A percentile compares a stretch with the other conserved stretches of the same genome.
Conservation (phyloP, 257 asterid species). For the Solanum medicagineum region DNA sequence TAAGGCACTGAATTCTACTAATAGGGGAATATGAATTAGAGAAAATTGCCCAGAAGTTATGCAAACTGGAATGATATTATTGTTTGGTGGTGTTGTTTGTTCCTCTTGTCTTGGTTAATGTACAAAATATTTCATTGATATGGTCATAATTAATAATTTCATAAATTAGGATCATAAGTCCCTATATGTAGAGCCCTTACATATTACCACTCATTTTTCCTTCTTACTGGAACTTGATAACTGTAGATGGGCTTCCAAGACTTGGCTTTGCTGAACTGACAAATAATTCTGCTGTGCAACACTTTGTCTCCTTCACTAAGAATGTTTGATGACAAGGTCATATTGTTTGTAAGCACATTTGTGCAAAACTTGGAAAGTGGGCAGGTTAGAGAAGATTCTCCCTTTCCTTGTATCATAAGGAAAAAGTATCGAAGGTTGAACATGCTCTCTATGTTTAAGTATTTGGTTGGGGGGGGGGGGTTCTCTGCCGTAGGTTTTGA, state of each 20-base stretch:
- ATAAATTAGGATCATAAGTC: background rate
- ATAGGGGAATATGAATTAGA: background rate
- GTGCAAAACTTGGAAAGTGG: background rate
- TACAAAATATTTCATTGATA: background rate
- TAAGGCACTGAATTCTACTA: constrained; percentile 15
- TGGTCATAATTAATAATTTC: background rate
- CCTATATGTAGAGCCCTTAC: background rate
- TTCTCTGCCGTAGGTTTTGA: background rate
- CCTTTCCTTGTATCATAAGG: background rate
- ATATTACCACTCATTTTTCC: background rate
- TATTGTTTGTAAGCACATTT: background rate
- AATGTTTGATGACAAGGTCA: background rate
- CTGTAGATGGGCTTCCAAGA: background rate
- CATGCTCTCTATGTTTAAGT: background rate
- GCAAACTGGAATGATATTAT: background rate
- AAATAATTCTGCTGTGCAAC: background rate
- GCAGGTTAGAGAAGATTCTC: background rate
- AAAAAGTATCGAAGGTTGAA: background rate
- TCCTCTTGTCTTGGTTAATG: background rate
- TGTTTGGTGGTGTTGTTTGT: background rate
- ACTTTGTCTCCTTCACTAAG: background rate
- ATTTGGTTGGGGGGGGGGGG: background rate
- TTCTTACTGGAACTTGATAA: background rate
- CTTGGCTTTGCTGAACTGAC: background rate
- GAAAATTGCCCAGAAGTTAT: background rate